Evolutionary conservation across 108 stramenopile species (phyloP), one percentile per base, ranked within the genome.

Genomic region (Thalassiosira profunda): DNA sequence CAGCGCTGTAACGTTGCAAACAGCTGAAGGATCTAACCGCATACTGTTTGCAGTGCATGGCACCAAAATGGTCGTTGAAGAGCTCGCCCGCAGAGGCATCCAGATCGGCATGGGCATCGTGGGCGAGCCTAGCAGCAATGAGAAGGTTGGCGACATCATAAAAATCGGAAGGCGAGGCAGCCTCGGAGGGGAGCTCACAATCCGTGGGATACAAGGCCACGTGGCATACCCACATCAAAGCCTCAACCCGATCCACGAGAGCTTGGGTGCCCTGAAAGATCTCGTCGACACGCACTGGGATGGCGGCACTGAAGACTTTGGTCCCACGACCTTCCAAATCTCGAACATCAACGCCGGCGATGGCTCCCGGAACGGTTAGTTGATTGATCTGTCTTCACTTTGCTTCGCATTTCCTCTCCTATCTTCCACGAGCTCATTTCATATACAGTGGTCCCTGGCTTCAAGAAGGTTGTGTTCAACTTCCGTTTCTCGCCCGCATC

Each of bases 241-340:
- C 21, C 40, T 17, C 12, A 58, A 58, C 21, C 57, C 57, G 18
- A 38, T 58, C 12, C 57, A 58, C 23, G 40, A 42, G 17, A 38
- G 36, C 36, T 42, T 58, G 57, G 57, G 20, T 1, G 57, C 57
- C 17, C 35, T 58, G 36, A 58, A 38, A 4, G 57, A 38, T 38
- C 15, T 58, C 12, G 57, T 58, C 15, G 20, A 58, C 36, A 17
- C 12, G 36, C 18, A 58, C 1, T 58, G 57, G 57, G 57, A 58
- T 38, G 15, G 21, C 41, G 57, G 57, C 1, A 58, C 33, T 20
- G 57, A 38, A 1, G 37, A 58, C 17, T 58, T 58, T 10, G 36
- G 17, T 17, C 57, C 57, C 5, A 58, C 57, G 15, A 23, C 57
- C 14, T 58, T 58, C 23, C 57, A 58, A n/a, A 58, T 58, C 36